Base-by-base conservation (phyloP, 129 eudicot genomes). In the Tanacetum coccineum region DNA sequence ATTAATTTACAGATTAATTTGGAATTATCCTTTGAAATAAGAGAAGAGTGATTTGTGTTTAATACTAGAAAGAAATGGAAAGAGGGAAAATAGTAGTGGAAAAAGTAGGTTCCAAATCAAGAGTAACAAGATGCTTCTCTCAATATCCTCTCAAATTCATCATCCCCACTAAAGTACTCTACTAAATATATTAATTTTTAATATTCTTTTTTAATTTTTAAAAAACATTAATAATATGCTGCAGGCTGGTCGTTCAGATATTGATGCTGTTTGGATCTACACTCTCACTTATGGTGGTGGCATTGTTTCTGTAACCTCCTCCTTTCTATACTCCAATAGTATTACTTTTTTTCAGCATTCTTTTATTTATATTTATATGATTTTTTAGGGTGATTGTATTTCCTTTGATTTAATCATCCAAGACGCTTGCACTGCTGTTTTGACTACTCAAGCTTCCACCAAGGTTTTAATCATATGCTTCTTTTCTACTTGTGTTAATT, bases 361-460 rank as follows among this genome's bases (percentile, higher is more conserved):
- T 13, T 13, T 48, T 48, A 48, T 48, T 48, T 48, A 2, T 45
- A 13, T 48, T 48, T 3, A 13, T 48, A 13, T 59, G 26, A 22
- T 22, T 26, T 52, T 17, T 3, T 73, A 93, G 98, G 99, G 99
- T 13, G 99, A 93, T 53, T 76, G 77, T 28, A 86, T 93, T 60
- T 80, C 77, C 14, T 80, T 80, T 68, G 80, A 83, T 51, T 28
- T 93, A 20, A 74, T 77, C 2, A 68, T 93, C 66, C 95, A 85
- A 53, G 99, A 93, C 77, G 89, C 81, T 59, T 93, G 96, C 69
- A 89, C 90, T 59, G 81, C 96, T 45, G 96, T 93, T 72, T 84
- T 93, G 81, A 93, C 99, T 61, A 93, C 99, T 53, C 99, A 93
- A 70, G 90, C 99, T 54, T 89, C 96, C 13, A 93, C 99, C 3